A percentile compares a stretch with the other conserved stretches of the same genome.
phyloP scores from a whole-genome alignment of 2,329 filamentous ascomycete species.

The Aspergillus ustus region DNA sequence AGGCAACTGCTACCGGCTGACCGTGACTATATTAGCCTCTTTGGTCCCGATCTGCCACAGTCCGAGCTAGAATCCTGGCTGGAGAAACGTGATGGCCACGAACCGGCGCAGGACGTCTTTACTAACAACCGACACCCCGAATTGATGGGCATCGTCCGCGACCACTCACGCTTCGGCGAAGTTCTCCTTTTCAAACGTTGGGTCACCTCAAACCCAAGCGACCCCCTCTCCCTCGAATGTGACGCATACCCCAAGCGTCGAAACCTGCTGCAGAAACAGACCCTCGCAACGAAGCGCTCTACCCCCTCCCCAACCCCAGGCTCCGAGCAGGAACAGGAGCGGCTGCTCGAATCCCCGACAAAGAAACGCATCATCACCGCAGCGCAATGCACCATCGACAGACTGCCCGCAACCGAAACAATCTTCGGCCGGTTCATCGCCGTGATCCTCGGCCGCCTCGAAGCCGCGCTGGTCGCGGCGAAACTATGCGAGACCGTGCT shows the following conservation, averaged over 20 bases:
- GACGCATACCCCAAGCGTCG: constrained; percentile 30
- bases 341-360: constrained; percentile 2
- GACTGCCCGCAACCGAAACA: constrained; percentile 51
- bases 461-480: constrained; percentile 66
- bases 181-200: constrained; percentile 33
- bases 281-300: constrained; percentile 7
- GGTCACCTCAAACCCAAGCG: constrained; percentile 19
- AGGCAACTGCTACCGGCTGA: constrained; percentile 9
- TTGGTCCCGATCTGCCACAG: constrained; percentile 28
- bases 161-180: constrained; percentile 29
- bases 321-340: constrained; percentile 2
- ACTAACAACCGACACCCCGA: constrained; percentile 5
- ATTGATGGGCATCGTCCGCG: constrained; percentile 33
- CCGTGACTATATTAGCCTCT: constrained; percentile 34
- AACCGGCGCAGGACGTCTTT: constrained; percentile 30
- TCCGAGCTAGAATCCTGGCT: constrained; percentile 29
- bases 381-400: constrained; percentile 39
- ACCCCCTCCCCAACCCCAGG: neutral
- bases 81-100: constrained; percentile 23
- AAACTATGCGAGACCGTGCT: constrained; percentile 63
- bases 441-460: constrained; percentile 72
- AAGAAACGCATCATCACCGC: constrained; percentile 31
- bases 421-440: constrained; percentile 68
- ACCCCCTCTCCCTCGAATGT: constrained; percentile 32
- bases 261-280: constrained; percentile 32